phyloP scores from a whole-genome alignment of 352 stramenopile genomes.

The Blastocystis sp. region DNA sequence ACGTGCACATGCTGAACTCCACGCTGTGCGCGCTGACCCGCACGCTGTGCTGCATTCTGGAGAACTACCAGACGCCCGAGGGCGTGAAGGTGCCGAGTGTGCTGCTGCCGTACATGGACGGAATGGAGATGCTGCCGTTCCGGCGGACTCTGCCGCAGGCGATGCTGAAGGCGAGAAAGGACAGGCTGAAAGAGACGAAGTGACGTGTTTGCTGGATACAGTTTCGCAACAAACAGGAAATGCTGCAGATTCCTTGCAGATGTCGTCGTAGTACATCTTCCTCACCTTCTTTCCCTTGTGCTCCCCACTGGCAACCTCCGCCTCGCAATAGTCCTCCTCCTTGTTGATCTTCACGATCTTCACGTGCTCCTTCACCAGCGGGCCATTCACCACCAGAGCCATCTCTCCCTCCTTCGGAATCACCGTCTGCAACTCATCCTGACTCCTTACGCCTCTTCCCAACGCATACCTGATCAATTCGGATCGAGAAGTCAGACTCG shows the following conservation, averaged over 20 bases:
- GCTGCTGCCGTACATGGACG: constrained; percentile 94
- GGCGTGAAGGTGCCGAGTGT: constrained; percentile 85
- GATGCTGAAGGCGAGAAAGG: constrained; percentile 38
- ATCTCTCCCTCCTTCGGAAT: constrained; percentile 75
- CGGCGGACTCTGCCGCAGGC: background rate
- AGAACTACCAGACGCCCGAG: constrained; percentile 87
- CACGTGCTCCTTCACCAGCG: constrained; percentile 73
- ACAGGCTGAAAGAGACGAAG: constrained; percentile 36
- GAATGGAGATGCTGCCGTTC: constrained; percentile 93
- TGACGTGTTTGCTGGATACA: background rate
- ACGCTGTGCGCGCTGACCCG: constrained; percentile 95
- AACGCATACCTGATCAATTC: constrained; percentile 56
- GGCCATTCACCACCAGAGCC: constrained; percentile 77
- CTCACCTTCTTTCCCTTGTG: constrained; percentile 70
- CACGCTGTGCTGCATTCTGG: constrained; percentile 96
- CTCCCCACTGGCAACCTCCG: constrained; percentile 10
- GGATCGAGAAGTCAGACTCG: background rate
- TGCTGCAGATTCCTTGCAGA: constrained; percentile 68
- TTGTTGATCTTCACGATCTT: constrained; percentile 73
- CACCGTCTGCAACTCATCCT: constrained; percentile 78
- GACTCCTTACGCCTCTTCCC: constrained; percentile 73
- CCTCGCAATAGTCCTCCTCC: constrained; percentile 70
- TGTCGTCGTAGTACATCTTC: constrained; percentile 74
- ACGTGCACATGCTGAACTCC: constrained; percentile 94
- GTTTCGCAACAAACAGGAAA: constrained; percentile 8